Conservation (phyloP, 1,139 yeast genomes). For the Geotrichum bryndzae region DNA sequence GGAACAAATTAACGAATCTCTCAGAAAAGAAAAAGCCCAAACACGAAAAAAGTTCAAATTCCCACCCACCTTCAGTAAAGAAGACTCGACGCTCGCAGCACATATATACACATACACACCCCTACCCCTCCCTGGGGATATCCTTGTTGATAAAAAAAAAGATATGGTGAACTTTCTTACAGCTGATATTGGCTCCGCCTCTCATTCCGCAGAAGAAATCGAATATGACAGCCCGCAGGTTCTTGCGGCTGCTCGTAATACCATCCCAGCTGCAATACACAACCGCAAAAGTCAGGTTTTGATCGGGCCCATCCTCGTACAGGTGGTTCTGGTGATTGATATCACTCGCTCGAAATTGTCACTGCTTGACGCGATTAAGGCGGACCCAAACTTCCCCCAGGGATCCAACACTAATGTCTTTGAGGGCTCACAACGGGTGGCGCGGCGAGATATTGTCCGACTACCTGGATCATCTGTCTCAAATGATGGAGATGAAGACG, state of each 20-base stretch:
- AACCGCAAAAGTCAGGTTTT: slow-evolving; percentile 6
- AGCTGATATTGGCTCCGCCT: slow-evolving; percentile 2
- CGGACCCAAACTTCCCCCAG: slow-evolving; percentile 12
- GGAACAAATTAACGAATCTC: background rate
- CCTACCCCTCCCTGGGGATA: background rate
- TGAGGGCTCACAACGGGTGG: background rate
- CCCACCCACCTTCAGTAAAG: background rate
- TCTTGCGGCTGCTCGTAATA: slow-evolving; percentile 1
- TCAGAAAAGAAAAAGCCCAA: background rate
- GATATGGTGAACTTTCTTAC: slow-evolving; percentile 9
- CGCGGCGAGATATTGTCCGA: slow-evolving; percentile 8
- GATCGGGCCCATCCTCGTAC: slow-evolving; percentile 22
- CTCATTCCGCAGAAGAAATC: background rate
- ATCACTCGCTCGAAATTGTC: slow-evolving; percentile 24
- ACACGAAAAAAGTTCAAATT: background rate
- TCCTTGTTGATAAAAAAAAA: background rate
- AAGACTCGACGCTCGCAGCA: background rate
- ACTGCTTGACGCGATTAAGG: slow-evolving; percentile 19
- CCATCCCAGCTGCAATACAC: slow-evolving; percentile 9
- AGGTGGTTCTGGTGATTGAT: slow-evolving; percentile 23
- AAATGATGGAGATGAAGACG: background rate
- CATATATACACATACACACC: background rate
- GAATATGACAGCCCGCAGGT: slow-evolving; percentile 1
- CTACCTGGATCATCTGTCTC: background rate
- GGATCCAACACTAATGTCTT: background rate